A percentile compares a stretch with the other conserved stretches of the same genome.
These are phyloP conservation scores for Lolium rigidum DNA, from an alignment of 176 grass and related monocot genomes.

Conservation along the genomic window DNA sequence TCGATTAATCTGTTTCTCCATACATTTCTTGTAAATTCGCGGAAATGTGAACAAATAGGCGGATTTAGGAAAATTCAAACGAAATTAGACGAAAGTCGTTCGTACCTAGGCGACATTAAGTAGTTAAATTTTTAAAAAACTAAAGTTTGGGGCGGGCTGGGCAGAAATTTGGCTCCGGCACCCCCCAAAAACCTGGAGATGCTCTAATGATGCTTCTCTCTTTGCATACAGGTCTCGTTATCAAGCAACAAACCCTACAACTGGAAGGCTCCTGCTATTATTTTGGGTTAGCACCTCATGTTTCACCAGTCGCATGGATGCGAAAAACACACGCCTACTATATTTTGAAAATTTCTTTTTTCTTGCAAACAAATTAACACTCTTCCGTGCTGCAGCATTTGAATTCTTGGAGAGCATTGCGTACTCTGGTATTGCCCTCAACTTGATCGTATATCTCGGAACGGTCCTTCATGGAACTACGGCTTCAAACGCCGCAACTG, in stretches of 20 bases:
- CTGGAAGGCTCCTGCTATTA: slow-evolving; percentile 75
- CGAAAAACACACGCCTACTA: neutral
- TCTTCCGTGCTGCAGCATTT: slow-evolving; percentile 46
- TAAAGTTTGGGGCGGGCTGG: too few species aligned
- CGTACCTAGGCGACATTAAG: too few species aligned
- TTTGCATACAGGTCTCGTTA: slow-evolving; percentile 46
- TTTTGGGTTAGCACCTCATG: slow-evolving; percentile 63
- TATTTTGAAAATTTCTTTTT: neutral
- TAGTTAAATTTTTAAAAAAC: too few species aligned
- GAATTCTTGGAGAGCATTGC: slow-evolving; percentile 90
- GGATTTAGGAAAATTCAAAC: too few species aligned
- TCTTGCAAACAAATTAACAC: neutral
- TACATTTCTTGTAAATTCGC: too few species aligned
- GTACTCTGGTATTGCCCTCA: slow-evolving; percentile 74
- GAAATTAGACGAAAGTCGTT: too few species aligned
- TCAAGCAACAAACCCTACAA: slow-evolving; percentile 48
- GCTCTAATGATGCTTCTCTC: neutral
- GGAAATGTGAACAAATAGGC: too few species aligned
- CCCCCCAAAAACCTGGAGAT: too few species aligned
- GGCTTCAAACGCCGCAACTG: slow-evolving; percentile 76
- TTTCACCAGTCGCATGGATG: neutral
- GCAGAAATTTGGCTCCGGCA: too few species aligned
- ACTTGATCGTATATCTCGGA: slow-evolving; percentile 84
- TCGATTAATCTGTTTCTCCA: too few species aligned
- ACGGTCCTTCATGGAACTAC: slow-evolving; percentile 79